Evolutionary conservation across 108 stramenopile genomes (phyloP), one percentile per base, ranked within the genome.

Genomic region (Nannochloropsis granulata): DNA sequence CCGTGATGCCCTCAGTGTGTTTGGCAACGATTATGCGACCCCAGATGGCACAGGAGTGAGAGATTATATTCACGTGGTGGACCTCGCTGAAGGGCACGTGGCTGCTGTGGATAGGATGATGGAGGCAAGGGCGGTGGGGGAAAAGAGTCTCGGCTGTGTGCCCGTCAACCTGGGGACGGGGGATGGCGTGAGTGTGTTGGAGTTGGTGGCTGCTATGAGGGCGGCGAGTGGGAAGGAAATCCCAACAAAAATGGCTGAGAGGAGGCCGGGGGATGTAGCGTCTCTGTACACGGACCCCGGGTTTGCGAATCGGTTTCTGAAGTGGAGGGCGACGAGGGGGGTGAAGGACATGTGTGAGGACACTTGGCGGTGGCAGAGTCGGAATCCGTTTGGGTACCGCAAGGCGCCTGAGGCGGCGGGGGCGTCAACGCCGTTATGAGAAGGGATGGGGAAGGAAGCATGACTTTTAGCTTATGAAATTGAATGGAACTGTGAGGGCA

Each of bases 61-160:
- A 34, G 99, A 99, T 92, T 99, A 98, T 91, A 90, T 99, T 43
- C 99, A 99, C 85, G 99, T 99, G 5, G 93, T 98, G 93, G 99
- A 99, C 90, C 90, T 98, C 82, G 97, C 96, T 0, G 92, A 93
- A 56, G 98, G 97, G 0, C 98, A 98, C 87, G 89, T 96, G n/a
- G 90, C 93, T 12, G 98, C 98, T 16, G 93, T 98, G 43, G 86
- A 92, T 34, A 94, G 95, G 84, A 88, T 94, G 84, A 84, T 94
- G 84, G 81, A 82, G 13, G 90, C 91, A 23, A 84, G 90, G 21
- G 85, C 81, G 13, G 86, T 91, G 25, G 94, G 94, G 14, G 95
- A 94, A 56, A 13, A 43, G 24, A 34, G 34, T 19, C 43, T 45
- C 19, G 86, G 81, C 80, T 88, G 91, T 92, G 81, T 93, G 88